Percentiles rank a stretch among this genome's conserved stretches.
Evolutionary conservation across 208 protist genomes (phyloP).

Genomic region (Acanthamoeba divionensis): DNA sequence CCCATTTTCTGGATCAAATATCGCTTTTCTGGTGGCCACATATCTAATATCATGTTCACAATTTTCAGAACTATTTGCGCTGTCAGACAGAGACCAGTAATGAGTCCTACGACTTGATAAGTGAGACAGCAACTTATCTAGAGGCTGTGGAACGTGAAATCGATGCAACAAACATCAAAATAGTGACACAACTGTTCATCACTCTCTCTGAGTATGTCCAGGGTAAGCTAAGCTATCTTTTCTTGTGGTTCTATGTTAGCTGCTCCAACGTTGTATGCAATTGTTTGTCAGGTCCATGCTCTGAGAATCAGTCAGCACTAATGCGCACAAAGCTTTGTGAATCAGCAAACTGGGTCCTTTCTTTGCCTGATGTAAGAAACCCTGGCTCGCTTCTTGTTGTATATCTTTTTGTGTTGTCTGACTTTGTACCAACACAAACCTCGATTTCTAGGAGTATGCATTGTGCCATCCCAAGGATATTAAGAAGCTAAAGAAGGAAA

Average conservation of each 20-base stretch:
- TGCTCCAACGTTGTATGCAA: background rate
- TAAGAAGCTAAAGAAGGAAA: background rate
- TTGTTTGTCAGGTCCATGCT: constrained; percentile 1
- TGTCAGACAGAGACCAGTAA: background rate
- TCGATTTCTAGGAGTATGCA: background rate
- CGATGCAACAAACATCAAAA: constrained; percentile 28
- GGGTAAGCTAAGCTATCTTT: background rate
- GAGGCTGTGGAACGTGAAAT: constrained; percentile 38
- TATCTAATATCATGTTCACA: no score
- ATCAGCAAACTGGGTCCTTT: constrained; percentile 11
- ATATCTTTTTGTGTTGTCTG: no score
- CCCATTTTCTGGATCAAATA: no score
- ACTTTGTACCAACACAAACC: no score
- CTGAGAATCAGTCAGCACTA: constrained; percentile 17
- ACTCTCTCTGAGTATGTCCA: constrained; percentile 29
- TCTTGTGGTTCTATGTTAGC: no score
- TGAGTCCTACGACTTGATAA: background rate
- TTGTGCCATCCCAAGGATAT: background rate
- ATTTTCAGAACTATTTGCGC: background rate
- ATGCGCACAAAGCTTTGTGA: constrained; percentile 46
- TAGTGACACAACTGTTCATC: constrained; percentile 1
- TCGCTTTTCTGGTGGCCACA: no score
- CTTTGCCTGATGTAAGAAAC: background rate
- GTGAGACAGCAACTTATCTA: constrained; percentile 24
- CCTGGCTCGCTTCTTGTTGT: background rate